A percentile compares a stretch with the other conserved stretches of the same genome.
phyloP scores from a whole-genome alignment of 306 rosid species.

The Medicago lupulina region DNA sequence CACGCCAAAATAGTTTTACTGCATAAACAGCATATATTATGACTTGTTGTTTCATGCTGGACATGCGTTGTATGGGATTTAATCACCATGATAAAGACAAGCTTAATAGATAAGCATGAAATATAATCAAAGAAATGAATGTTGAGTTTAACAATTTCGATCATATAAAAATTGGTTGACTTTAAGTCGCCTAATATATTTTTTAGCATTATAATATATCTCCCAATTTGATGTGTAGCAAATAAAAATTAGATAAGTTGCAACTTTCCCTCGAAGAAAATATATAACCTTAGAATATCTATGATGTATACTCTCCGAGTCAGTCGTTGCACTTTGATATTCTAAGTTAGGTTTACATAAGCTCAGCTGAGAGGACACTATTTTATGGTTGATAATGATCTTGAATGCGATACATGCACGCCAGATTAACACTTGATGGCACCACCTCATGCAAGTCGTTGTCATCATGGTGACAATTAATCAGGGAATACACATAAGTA shows the following conservation, averaged over 20 bases:
- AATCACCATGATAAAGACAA: background rate
- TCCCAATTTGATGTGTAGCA: background rate
- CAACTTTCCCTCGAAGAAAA: no score
- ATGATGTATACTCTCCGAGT: background rate
- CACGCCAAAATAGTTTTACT: background rate
- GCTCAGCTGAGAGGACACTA: background rate
- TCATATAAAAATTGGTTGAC: background rate
- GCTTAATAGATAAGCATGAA: background rate
- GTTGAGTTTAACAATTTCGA: background rate
- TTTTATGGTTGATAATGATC: background rate
- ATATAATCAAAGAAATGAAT: background rate
- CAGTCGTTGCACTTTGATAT: background rate
- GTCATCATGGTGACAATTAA: background rate
- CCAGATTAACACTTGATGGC: background rate
- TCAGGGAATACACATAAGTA: background rate
- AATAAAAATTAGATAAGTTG: no score
- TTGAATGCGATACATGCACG: background rate
- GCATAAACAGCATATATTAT: background rate
- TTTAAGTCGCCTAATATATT: background rate
- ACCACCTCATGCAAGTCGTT: background rate
- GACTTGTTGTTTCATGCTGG: background rate
- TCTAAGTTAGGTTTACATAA: background rate
- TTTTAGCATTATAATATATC: background rate
- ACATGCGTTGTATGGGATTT: background rate
- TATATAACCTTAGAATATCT: background rate